These are phyloP conservation scores for Trichoderma endophyticum DNA, from an alignment of 2,329 filamentous ascomycete genomes.

Conservation along the genomic window DNA sequence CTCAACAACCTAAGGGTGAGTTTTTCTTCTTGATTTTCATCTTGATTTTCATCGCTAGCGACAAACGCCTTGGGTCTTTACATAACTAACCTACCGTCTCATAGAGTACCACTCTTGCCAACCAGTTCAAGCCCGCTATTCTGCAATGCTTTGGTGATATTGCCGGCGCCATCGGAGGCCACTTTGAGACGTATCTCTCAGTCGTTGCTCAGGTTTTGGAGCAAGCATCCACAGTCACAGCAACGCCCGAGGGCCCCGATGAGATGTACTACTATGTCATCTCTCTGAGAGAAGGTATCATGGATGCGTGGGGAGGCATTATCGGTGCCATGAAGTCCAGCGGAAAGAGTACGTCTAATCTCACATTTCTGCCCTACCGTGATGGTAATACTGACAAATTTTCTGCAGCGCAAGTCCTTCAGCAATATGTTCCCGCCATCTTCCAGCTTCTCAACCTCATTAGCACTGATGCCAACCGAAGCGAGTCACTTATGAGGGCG, in stretches of 20 bases:
- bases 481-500: slow-evolving; percentile 87
- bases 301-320: slow-evolving; percentile 98
- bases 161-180: slow-evolving; percentile 84
- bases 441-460: slow-evolving; percentile 83
- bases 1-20: slow-evolving; percentile 82
- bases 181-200: slow-evolving; percentile 88
- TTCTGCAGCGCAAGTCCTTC: slow-evolving; percentile 61
- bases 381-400: slow-evolving; percentile 26
- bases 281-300: slow-evolving; percentile 92
- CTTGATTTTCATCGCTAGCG: neutral
- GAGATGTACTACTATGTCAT: slow-evolving; percentile 98
- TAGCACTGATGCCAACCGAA: slow-evolving; percentile 78
- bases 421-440: slow-evolving; percentile 77
- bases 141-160: slow-evolving; percentile 98
- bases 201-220: slow-evolving; percentile 93
- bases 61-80: neutral
- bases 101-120: slow-evolving; percentile 78
- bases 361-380: neutral
- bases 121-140: slow-evolving; percentile 97
- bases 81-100: neutral
- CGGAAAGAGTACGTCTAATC: slow-evolving; percentile 63
- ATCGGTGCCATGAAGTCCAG: slow-evolving; percentile 89
- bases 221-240: slow-evolving; percentile 81
- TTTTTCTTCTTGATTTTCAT: slow-evolving; percentile 21
- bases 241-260: slow-evolving; percentile 75